Percentiles rank a stretch among this genome's conserved stretches.
phyloP scores from a whole-genome alignment of 108 stramenopile species.

The Conticribra weissflogii region DNA sequence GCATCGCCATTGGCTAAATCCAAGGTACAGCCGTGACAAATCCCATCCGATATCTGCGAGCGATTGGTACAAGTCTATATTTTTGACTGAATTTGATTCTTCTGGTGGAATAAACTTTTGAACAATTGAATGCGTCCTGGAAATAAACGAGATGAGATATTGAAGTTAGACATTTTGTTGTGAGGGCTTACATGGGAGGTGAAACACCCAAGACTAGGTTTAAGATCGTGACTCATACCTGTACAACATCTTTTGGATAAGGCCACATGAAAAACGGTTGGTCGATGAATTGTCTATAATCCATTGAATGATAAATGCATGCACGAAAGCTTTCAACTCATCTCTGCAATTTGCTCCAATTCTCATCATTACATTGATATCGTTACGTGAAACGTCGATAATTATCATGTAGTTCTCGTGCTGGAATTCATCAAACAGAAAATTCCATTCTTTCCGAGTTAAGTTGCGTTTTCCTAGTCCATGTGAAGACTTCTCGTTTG shows the following conservation, averaged over 20 bases:
- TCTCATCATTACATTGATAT: slow-evolving; percentile 44
- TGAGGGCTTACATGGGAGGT: neutral
- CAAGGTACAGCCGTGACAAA: slow-evolving; percentile 68
- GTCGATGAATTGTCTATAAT: slow-evolving; percentile 22
- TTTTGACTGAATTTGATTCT: neutral
- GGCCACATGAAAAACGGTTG: slow-evolving; percentile 9
- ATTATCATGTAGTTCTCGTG: slow-evolving; percentile 24
- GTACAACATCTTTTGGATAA: neutral
- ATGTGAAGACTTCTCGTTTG: neutral
- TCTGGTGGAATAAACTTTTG: slow-evolving; percentile 12
- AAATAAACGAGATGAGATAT: too few relatives aligned
- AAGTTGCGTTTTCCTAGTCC: slow-evolving; percentile 10
- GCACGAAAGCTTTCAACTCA: slow-evolving; percentile 69
- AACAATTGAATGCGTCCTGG: slow-evolving; percentile 17
- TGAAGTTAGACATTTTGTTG: too few relatives aligned
- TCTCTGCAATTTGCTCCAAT: slow-evolving; percentile 53
- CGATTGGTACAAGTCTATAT: slow-evolving; percentile 1
- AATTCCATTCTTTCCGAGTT: slow-evolving; percentile 7
- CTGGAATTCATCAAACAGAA: slow-evolving; percentile 15
- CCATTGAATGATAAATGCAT: slow-evolving; percentile 61
- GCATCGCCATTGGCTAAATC: slow-evolving; percentile 53
- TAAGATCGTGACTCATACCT: neutral
- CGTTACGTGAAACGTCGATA: neutral
- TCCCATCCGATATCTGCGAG: slow-evolving; percentile 72
- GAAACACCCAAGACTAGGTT: neutral